Percentiles rank a stretch among this genome's conserved stretches.
These are phyloP conservation scores for Penicillium nucicola DNA, from an alignment of 495 filamentous ascomycete species.

Conservation along the genomic window DNA sequence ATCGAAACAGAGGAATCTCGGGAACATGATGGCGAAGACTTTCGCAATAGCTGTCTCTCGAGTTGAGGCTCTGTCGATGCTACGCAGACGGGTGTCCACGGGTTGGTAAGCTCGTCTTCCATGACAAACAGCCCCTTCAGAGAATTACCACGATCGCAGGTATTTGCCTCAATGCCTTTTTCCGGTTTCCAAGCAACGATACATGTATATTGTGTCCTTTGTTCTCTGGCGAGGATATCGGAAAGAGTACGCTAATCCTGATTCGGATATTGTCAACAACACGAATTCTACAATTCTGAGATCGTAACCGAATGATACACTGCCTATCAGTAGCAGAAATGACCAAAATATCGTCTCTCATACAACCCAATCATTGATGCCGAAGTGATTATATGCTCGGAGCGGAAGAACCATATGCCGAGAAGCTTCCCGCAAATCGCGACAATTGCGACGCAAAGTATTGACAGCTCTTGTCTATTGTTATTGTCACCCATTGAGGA, in stretches of 20 bases:
- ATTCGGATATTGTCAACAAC: too few species aligned
- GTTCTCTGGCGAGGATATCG: too few species aligned
- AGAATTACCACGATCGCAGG: not conserved
- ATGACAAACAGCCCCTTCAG: slow-evolving; percentile 1
- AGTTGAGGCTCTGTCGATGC: slow-evolving; percentile 20
- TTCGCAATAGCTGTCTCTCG: not conserved
- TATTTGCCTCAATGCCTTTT: not conserved
- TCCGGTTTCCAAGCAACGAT: not conserved
- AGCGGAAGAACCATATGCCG: slow-evolving; percentile 17
- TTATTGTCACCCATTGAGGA: slow-evolving; percentile 12
- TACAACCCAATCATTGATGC: too few species aligned
- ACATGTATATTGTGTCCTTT: too few species aligned
- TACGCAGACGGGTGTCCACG: slow-evolving; percentile 29
- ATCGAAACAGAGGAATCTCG: not conserved
- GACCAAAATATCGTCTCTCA: too few species aligned
- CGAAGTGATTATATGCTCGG: not conserved
- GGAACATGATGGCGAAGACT: not conserved
- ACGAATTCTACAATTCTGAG: too few species aligned
- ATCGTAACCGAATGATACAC: too few species aligned
- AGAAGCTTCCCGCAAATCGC: slow-evolving; percentile 20
- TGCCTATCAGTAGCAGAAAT: too few species aligned
- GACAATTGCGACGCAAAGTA: slow-evolving; percentile 8
- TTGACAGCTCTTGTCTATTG: slow-evolving; percentile 5
- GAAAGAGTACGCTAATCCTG: too few species aligned
- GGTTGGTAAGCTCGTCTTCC: not conserved